Percentiles rank a stretch among this genome's conserved stretches.
These are phyloP conservation scores for Globisporangium cylindrosporum DNA, from an alignment of 352 stramenopile genomes.

Conservation along the genomic window DNA sequence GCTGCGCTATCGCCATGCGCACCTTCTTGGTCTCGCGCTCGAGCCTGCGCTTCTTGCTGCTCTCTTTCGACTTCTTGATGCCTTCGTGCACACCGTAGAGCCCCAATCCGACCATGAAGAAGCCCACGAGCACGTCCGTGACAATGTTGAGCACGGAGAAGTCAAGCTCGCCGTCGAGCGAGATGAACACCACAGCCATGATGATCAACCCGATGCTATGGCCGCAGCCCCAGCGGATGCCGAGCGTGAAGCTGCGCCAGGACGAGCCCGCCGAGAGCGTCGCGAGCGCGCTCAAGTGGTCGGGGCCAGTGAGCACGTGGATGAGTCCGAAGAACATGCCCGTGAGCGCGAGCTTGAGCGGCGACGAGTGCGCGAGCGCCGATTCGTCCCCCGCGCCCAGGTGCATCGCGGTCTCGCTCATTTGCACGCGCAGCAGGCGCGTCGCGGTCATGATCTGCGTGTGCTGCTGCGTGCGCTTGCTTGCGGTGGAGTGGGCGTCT, in stretches of 20 bases:
- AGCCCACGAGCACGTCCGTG: constrained; percentile 58
- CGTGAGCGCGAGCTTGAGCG: constrained; percentile 36
- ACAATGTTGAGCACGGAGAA: constrained; percentile 54
- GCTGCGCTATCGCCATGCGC: constrained; percentile 1
- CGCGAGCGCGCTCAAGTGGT: constrained; percentile 85
- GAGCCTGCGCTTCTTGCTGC: constrained; percentile 15
- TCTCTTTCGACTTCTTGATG: constrained; percentile 41
- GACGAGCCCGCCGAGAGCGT: constrained; percentile 77
- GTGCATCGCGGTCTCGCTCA: constrained; percentile 21
- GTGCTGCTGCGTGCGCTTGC: not conserved
- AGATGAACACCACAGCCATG: constrained; percentile 67
- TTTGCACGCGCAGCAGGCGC: constrained; percentile 36
- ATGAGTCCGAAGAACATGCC: constrained; percentile 63
- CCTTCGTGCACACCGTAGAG: constrained; percentile 69
- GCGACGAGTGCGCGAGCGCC: constrained; percentile 36
- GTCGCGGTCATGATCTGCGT: constrained; percentile 8
- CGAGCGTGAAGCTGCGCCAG: constrained; percentile 73
- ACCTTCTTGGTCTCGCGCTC: constrained; percentile 14
- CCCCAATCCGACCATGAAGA: constrained; percentile 63
- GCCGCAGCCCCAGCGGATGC: constrained; percentile 87
- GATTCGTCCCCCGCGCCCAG: constrained; percentile 23
- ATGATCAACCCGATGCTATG: constrained; percentile 83
- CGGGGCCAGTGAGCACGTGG: constrained; percentile 69
- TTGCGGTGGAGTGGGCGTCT: not conserved
- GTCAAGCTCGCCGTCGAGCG: constrained; percentile 48